phyloP scores from a whole-genome alignment of 768 basidiomycete species.

The Dictyophora rubrovolvata region DNA sequence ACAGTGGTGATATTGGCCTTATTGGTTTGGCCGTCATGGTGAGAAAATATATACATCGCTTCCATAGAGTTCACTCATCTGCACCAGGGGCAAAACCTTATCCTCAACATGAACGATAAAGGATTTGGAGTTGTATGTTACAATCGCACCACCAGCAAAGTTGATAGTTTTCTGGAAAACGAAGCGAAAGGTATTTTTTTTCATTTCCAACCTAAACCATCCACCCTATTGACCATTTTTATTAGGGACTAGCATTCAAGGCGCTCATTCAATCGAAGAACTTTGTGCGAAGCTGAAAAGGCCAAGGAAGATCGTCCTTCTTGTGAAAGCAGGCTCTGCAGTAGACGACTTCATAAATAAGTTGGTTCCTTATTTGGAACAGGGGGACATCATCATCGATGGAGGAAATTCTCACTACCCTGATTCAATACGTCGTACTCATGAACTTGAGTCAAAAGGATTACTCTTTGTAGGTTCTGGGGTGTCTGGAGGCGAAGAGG shows the following conservation, averaged over 20 bases:
- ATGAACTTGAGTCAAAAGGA: slow-evolving; percentile 91
- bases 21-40: slow-evolving; percentile 99
- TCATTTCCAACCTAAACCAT: slow-evolving; percentile 17
- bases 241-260: slow-evolving; percentile 87
- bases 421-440: slow-evolving; percentile 88
- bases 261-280: slow-evolving; percentile 90
- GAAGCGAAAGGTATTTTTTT: slow-evolving; percentile 84
- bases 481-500: slow-evolving; percentile 99
- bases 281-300: slow-evolving; percentile 85
- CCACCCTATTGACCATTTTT: slow-evolving; percentile 14
- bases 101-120: slow-evolving; percentile 99
- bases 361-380: slow-evolving; percentile 81
- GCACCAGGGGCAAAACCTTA: slow-evolving; percentile 84
- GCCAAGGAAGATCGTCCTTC: slow-evolving; percentile 94
- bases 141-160: slow-evolving; percentile 95
- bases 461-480: slow-evolving; percentile 96
- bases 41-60: slow-evolving; percentile 18
- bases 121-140: slow-evolving; percentile 95
- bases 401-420: slow-evolving; percentile 99
- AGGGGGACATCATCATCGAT: slow-evolving; percentile 98
- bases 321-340: slow-evolving; percentile 95
- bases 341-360: slow-evolving; percentile 93
- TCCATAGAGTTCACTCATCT: slow-evolving; percentile 3
- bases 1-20: slow-evolving; percentile 93
- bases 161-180: slow-evolving; percentile 89